Conservation (phyloP, 2,329 filamentous ascomycete species). For the Didymosphaeria variabile region DNA sequence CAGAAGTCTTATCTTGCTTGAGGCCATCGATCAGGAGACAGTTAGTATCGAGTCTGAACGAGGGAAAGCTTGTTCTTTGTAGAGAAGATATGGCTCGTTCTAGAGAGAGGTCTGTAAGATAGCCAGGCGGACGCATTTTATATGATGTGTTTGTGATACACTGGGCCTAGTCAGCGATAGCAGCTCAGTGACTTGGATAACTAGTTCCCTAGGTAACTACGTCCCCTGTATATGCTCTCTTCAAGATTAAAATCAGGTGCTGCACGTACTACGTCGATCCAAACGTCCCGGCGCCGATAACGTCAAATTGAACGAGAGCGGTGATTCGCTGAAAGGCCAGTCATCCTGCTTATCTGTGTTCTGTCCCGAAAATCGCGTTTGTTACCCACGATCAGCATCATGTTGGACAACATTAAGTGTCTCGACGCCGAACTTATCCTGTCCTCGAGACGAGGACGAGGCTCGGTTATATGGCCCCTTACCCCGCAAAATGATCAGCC, state of each 20-base stretch:
- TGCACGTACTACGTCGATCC: constrained; percentile 55
- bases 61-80: constrained; percentile 53
- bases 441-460: constrained; percentile 5
- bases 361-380: background rate
- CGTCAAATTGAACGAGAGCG: constrained; percentile 44
- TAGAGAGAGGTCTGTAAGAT: constrained; percentile 56
- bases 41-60: constrained; percentile 50
- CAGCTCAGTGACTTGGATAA: background rate
- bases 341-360: constrained; percentile 19
- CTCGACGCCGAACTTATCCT: background rate
- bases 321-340: constrained; percentile 28
- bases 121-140: constrained; percentile 54
- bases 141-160: constrained; percentile 57
- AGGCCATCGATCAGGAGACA: constrained; percentile 48
- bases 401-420: background rate
- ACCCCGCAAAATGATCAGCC: constrained; percentile 15
- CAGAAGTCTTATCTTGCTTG: constrained; percentile 53
- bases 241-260: background rate
- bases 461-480: constrained; percentile 1
- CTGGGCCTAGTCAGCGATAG: constrained; percentile 16
- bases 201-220: background rate
- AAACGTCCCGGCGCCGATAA: constrained; percentile 59
- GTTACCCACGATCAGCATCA: background rate
- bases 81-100: constrained; percentile 54
- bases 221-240: background rate